Evolutionary conservation across 2,329 filamentous ascomycete genomes (phyloP).

Genomic region (Grosmannia huntii): DNA sequence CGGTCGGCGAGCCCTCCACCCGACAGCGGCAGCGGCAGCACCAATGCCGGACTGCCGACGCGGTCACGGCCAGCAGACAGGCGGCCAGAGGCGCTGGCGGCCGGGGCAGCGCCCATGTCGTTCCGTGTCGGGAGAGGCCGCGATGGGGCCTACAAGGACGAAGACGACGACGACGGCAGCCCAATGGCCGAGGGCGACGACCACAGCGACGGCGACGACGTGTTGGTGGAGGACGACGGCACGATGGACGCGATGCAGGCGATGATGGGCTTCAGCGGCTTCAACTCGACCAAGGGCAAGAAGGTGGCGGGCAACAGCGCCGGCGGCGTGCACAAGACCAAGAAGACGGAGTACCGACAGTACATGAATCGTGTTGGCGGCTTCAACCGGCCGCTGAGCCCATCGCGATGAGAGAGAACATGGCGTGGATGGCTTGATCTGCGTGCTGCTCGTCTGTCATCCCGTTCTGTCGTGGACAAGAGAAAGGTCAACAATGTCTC

Average conservation of each 20-base stretch:
- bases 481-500: no score
- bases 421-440: background rate
- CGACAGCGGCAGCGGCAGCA: background rate
- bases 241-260: constrained; percentile 63
- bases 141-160: constrained; percentile 20
- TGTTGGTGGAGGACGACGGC: constrained; percentile 47
- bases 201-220: constrained; percentile 28
- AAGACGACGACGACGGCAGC: background rate
- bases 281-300: constrained; percentile 75
- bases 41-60: constrained; percentile 3
- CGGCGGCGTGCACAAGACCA: constrained; percentile 76
- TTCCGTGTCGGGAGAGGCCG: constrained; percentile 5
- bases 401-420: constrained; percentile 22
- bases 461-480: no score
- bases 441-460: background rate
- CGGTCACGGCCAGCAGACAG: constrained; percentile 1
- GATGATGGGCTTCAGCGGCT: constrained; percentile 82
- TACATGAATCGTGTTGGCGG: constrained; percentile 85
- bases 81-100: background rate
- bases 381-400: constrained; percentile 68
- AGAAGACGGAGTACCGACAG: constrained; percentile 89
- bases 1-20: constrained; percentile 7
- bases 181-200: background rate
- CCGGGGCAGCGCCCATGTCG: constrained; percentile 6
- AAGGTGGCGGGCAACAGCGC: constrained; percentile 82